These are phyloP conservation scores for Nymphaea colorata DNA, from an alignment of 164 flowering plant species.

Conservation along the genomic window DNA sequence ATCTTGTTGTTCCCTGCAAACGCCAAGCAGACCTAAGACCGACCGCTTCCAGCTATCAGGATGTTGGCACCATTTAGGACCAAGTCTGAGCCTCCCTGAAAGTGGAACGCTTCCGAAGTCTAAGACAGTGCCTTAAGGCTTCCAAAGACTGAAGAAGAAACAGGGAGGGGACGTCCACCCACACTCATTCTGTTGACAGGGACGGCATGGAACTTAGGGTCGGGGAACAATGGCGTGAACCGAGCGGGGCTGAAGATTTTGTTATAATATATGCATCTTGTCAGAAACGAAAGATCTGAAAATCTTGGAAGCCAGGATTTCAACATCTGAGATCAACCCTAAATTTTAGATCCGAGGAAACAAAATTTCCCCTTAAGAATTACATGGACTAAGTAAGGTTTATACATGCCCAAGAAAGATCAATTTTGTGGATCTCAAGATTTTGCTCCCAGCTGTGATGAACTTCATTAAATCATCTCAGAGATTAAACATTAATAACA, in stretches of 20 bases:
- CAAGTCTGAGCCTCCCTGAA: constrained; percentile 13
- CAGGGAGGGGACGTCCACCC: constrained; percentile 16
- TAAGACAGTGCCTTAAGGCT: constrained; percentile 19
- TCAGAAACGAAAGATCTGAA: no score
- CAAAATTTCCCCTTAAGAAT: no score
- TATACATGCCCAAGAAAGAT: no score
- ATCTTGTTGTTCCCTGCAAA: constrained; percentile 5
- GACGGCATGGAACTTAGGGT: constrained; percentile 18
- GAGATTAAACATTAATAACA: no score
- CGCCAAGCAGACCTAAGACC: neutral
- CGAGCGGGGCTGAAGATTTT: neutral
- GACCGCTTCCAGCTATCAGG: neutral
- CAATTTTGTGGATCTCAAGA: no score
- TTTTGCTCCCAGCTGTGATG: no score
- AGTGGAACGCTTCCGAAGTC: constrained; percentile 39
- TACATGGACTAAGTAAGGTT: no score
- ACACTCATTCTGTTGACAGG: constrained; percentile 16
- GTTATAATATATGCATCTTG: no score
- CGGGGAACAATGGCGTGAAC: constrained; percentile 14
- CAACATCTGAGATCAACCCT: no score
- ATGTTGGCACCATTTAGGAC: neutral
- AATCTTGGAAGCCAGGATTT: no score
- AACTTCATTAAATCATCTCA: no score
- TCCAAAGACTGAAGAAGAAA: constrained; percentile 12
- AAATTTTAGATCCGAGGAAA: no score